Base-by-base conservation (phyloP, 1,284 basidiomycete species). In the Ganoderma lingzhi region DNA sequence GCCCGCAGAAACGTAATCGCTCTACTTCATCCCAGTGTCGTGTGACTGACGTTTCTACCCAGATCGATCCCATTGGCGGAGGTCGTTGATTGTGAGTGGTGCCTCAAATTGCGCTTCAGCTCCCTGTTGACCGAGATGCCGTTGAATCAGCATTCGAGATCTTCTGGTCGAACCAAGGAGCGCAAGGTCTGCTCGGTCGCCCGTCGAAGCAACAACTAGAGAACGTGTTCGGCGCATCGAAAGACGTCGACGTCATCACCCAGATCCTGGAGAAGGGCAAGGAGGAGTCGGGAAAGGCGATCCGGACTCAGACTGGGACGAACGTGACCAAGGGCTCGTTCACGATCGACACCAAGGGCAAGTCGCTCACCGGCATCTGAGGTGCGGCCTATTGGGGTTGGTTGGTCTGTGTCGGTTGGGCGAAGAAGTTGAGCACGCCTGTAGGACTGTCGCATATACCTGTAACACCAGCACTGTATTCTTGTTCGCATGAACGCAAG, bases 151-250 rank as follows among this genome's bases (percentile, higher is more conserved):
- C 85, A 2, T 86, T 85, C 77, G 75, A 83, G 63, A 78, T 87
- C 61, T 82, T 85, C 78, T 83, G 86, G 77, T 92, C 91, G 30
- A 80, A 80, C 32, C 91, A 93, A 78, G 94, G 93, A 14, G 79
- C 86, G 12, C 93, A 94, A 79, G 94, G 94, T 9, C 78, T 88
- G 60, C 85, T 94, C 55, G 88, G 90, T 41, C 83, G 84, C 66
- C 85, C 92, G 8, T 95, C 93, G 19, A 89, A 91, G 62, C 93
- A 95, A 77, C 90, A 94, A 76, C 87, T 95, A 55, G 92, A 94
- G 63, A 90, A 81, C 70, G 82, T 82, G 35, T 95, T 95, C 74
- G 90, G 86, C 42, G 86, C 90, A 9, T 80, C 83, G 74, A 90
- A 88, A 67, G 91, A 94, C 63, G 77, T 83, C 39, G 91, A 93